Conservation (phyloP, 1,284 basidiomycete genomes). For the Tranzscheliella williamsii region DNA sequence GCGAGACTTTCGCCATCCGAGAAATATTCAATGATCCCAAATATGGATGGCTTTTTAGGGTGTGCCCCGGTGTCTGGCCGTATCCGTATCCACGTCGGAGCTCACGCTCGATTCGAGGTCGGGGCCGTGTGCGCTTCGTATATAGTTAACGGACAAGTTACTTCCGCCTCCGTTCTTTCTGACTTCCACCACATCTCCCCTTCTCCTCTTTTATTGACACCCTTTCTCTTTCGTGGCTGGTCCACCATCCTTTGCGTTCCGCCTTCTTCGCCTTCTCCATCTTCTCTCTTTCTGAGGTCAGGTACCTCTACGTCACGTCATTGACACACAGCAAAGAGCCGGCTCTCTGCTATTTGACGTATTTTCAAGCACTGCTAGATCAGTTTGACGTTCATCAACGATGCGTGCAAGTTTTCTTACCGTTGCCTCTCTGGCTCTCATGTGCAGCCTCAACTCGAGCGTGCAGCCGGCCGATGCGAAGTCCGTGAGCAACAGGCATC, state of each 20-base stretch:
- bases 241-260: background rate
- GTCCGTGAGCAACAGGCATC: slow-evolving; percentile 34
- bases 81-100: too few species aligned
- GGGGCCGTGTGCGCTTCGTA: too few species aligned
- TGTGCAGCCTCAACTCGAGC: slow-evolving; percentile 19
- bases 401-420: slow-evolving; percentile 24
- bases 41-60: too few species aligned
- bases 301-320: background rate
- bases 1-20: too few species aligned
- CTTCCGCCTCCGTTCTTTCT: background rate
- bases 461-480: slow-evolving; percentile 23
- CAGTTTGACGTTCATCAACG: background rate
- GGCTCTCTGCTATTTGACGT: background rate
- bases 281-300: background rate
- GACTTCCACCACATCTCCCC: background rate
- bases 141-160: too few species aligned
- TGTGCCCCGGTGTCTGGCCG: too few species aligned
- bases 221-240: slow-evolving; percentile 1
- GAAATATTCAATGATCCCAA: too few species aligned
- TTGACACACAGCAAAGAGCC: background rate
- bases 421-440: slow-evolving; percentile 25
- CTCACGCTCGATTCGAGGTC: too few species aligned
- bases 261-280: background rate
- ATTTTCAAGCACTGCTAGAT: background rate
- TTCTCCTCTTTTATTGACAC: too few species aligned